Evolutionary conservation across 2,329 filamentous ascomycete species (phyloP).

Genomic region (Emydomyces testavorans): DNA sequence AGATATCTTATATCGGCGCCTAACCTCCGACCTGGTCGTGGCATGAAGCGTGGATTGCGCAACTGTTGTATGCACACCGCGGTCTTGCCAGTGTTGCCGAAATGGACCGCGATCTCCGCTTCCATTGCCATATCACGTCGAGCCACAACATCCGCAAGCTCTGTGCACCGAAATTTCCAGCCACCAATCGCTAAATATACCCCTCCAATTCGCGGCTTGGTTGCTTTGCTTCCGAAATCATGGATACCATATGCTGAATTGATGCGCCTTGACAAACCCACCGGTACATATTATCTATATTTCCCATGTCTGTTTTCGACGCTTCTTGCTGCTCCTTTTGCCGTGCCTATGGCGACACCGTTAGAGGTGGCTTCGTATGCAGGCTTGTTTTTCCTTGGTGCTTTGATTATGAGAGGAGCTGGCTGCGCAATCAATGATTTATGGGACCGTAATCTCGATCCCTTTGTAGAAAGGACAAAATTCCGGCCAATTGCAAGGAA

Average conservation of each 20-base stretch:
- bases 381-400: constrained; percentile 34
- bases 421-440: constrained; percentile 48
- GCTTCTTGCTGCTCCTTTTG: constrained; percentile 33
- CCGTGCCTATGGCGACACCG: constrained; percentile 30
- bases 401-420: constrained; percentile 41
- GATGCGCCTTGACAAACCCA: constrained; percentile 42
- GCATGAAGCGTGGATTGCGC: background rate
- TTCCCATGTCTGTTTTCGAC: constrained; percentile 43
- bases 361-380: constrained; percentile 30
- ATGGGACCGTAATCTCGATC: constrained; percentile 45
- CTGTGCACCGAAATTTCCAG: background rate
- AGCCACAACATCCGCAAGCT: background rate
- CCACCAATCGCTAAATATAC: constrained; percentile 27
- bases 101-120: background rate
- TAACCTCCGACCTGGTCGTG: background rate
- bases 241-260: constrained; percentile 47
- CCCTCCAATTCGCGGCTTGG: constrained; percentile 37
- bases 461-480: constrained; percentile 41
- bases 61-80: background rate
- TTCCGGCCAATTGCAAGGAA: constrained; percentile 43
- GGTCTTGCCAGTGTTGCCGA: background rate
- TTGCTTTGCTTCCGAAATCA: constrained; percentile 37
- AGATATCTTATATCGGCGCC: background rate
- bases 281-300: constrained; percentile 44
- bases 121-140: background rate